phyloP scores from a whole-genome alignment of 495 filamentous ascomycete species.

The Penicillium odoratum region DNA sequence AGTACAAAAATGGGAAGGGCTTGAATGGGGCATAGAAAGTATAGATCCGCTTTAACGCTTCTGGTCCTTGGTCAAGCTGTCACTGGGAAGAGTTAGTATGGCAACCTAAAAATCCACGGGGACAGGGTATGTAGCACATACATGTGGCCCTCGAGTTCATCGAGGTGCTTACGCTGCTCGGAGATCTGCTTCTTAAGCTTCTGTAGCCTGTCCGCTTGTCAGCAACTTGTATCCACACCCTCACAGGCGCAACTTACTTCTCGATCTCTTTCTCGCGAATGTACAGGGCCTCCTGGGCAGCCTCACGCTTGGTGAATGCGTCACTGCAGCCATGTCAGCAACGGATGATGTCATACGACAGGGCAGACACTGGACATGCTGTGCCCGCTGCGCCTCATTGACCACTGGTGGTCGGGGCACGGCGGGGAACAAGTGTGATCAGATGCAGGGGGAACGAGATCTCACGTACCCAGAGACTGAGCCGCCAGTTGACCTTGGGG shows the following conservation, averaged over 20 bases:
- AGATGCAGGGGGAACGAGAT: slow-evolving; percentile 1
- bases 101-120: too few relatives aligned
- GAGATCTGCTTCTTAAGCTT: slow-evolving; percentile 73
- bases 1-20: not conserved
- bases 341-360: slow-evolving; percentile 21
- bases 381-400: not conserved
- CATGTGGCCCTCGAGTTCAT: slow-evolving; percentile 84
- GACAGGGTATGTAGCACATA: slow-evolving; percentile 30
- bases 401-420: not conserved
- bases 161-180: slow-evolving; percentile 76
- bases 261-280: slow-evolving; percentile 81
- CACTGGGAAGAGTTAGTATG: slow-evolving; percentile 17
- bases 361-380: slow-evolving; percentile 6
- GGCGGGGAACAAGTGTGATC: not conserved
- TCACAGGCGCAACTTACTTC: slow-evolving; percentile 55
- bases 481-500: slow-evolving; percentile 49
- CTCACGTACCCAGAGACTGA: slow-evolving; percentile 34
- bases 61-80: slow-evolving; percentile 24
- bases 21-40: not conserved
- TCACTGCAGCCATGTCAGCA: slow-evolving; percentile 56
- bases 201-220: slow-evolving; percentile 45
- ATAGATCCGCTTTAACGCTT: slow-evolving; percentile 1
- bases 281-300: slow-evolving; percentile 78
- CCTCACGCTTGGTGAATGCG: slow-evolving; percentile 86
- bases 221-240: not conserved